Conservation (phyloP, 768 basidiomycete species). For the Lyophyllum atratum region DNA sequence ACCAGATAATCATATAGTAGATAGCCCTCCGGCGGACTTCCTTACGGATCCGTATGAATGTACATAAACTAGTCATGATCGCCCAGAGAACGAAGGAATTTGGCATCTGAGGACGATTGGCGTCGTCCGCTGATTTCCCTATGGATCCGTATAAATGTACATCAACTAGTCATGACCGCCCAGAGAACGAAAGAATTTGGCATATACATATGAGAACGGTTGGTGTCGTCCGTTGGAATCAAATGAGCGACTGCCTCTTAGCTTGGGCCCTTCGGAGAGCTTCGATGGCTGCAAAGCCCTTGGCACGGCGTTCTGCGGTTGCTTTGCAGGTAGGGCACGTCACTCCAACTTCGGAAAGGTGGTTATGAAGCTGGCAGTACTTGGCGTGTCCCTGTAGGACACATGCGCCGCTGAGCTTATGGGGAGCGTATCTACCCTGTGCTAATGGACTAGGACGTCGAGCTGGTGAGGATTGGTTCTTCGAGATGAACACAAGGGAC, state of each 20-base stretch:
- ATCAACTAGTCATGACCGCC: background rate
- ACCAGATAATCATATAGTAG: background rate
- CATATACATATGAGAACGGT: background rate
- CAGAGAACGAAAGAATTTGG: background rate
- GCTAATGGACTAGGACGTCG: background rate
- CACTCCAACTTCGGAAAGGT: background rate
- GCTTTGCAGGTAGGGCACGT: background rate
- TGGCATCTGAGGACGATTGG: no score
- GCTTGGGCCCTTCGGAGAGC: background rate
- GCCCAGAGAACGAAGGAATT: background rate
- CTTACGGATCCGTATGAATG: no score
- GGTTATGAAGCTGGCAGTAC: background rate
- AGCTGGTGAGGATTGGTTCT: background rate
- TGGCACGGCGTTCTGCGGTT: background rate
- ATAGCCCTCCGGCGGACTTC: background rate
- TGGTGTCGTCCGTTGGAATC: background rate
- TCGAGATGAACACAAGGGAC: background rate
- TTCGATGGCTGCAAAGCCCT: background rate
- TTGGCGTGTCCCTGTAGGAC: background rate
- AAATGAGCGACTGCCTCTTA: background rate
- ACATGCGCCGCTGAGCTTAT: background rate
- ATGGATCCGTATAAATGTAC: no score
- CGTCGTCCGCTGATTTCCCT: no score
- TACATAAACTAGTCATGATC: background rate
- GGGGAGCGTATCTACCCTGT: background rate